Conservation (phyloP, 2,329 filamentous ascomycete species). For the Trichoderma koningii region DNA sequence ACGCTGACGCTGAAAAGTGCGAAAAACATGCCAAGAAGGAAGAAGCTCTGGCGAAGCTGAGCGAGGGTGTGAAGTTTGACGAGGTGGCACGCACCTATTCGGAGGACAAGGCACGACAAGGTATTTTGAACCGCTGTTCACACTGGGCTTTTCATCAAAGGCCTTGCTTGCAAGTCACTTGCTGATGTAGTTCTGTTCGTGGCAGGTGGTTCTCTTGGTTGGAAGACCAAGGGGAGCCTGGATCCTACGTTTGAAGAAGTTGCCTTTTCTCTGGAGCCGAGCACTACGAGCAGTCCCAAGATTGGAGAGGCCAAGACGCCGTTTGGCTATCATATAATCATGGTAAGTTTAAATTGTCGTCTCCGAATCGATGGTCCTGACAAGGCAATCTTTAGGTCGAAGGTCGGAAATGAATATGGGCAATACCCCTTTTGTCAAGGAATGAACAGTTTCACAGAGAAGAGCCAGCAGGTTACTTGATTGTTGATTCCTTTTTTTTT, state of each 20-base stretch:
- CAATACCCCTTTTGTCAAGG: background rate
- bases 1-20: slow-evolving; percentile 49
- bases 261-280: slow-evolving; percentile 68
- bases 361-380: background rate
- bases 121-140: slow-evolving; percentile 38
- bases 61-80: slow-evolving; percentile 69
- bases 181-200: background rate
- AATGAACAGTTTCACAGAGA: background rate
- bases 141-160: too few species aligned
- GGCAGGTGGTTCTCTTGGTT: slow-evolving; percentile 69
- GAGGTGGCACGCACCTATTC: slow-evolving; percentile 72
- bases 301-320: slow-evolving; percentile 71
- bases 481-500: slow-evolving; percentile 41
- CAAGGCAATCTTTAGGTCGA: slow-evolving; percentile 18
- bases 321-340: slow-evolving; percentile 79
- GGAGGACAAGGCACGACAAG: slow-evolving; percentile 74
- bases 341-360: slow-evolving; percentile 54
- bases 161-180: background rate
- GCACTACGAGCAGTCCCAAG: slow-evolving; percentile 64
- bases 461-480: slow-evolving; percentile 6
- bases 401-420: slow-evolving; percentile 18
- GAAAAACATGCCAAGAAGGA: slow-evolving; percentile 79
- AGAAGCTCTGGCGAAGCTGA: slow-evolving; percentile 69
- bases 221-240: slow-evolving; percentile 69
- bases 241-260: slow-evolving; percentile 71